Base-by-base conservation (phyloP, 306 rosid genomes). In the Prunus kanzakura region DNA sequence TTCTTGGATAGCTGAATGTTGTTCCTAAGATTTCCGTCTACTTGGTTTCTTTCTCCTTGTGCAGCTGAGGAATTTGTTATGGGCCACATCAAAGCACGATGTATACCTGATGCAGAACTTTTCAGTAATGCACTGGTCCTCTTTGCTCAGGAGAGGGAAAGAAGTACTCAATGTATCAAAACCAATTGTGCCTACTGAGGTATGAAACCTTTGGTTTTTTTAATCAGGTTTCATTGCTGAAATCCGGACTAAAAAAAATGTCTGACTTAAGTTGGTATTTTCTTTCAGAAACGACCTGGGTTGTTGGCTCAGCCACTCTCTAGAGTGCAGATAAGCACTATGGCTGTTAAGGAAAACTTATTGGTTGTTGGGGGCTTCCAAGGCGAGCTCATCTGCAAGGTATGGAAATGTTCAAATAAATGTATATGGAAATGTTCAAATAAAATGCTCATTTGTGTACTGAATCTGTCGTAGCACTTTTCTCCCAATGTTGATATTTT, bases 361-460 rank as follows among this genome's bases (percentile, higher is more conserved):
- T 73, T 92, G 78, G 93, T 89, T 68, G 97, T 92, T 8, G 99
- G 99, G 45, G 99, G 99, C 64, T 92, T 92, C 79, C 93, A 86
- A 75, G 99, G 99, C 16, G 99, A 95, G 80, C 97, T 95, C 38
- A 88, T 95, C 76, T 95, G 97, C 88, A 95, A 92, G 97, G 99
- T 92, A 83, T 52, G 86, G 61, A 20, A 50, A 9, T 20, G 1
- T 50, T 47, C 32, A 58, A 19, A 22, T 19, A 32, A 27, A 49
- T 61, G 30, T 18, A 35, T 92, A 83, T 51, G 86, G 61, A 25
- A 51, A 10, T 20, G 2, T 50, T 47, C 35, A 50, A 25, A 22
- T 25, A 25, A 29, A 50, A 38, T 61, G 30, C 9, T 52, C 60
- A 27, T 29, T 43, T 46, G 23, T 71, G 11, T 4, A 9, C 56